Evolutionary conservation across 306 rosid genomes (phyloP).

Genomic region (Prinsepia uniflora): DNA sequence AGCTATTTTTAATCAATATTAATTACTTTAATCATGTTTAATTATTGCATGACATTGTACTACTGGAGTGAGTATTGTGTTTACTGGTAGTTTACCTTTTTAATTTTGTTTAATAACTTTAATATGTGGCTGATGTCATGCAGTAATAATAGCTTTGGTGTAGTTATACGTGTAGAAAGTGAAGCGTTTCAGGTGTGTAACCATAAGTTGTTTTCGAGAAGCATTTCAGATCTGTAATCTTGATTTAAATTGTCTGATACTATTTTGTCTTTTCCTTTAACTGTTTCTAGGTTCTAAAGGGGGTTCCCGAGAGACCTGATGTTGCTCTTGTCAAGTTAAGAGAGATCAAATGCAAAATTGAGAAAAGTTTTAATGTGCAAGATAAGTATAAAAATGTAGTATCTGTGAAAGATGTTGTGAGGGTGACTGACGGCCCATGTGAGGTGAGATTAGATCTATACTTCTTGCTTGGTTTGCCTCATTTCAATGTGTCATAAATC

Average conservation of each 20-base stretch:
- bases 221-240: slow-evolving; percentile 69
- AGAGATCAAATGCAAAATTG: slow-evolving; percentile 89
- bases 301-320: slow-evolving; percentile 87
- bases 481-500: slow-evolving; percentile 15
- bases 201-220: slow-evolving; percentile 22
- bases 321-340: slow-evolving; percentile 76
- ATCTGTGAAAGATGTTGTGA: slow-evolving; percentile 80
- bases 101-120: slow-evolving; percentile 4
- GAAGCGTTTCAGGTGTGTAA: slow-evolving; percentile 89
- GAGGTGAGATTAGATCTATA: slow-evolving; percentile 59
- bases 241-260: not conserved
- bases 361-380: slow-evolving; percentile 75
- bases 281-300: slow-evolving; percentile 80
- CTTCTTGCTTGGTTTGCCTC: slow-evolving; percentile 24
- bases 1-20: slow-evolving; percentile 4
- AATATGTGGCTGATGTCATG: slow-evolving; percentile 31
- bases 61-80: slow-evolving; percentile 64
- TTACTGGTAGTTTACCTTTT: not conserved
- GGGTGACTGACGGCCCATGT: slow-evolving; percentile 84
- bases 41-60: slow-evolving; percentile 74
- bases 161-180: slow-evolving; percentile 88
- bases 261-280: slow-evolving; percentile 12
- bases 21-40: too few species aligned
- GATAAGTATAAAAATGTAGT: slow-evolving; percentile 70
- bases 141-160: slow-evolving; percentile 93